These are phyloP conservation scores for Sarcodon aspratus DNA, from an alignment of 768 basidiomycete species.

Conservation along the genomic window DNA sequence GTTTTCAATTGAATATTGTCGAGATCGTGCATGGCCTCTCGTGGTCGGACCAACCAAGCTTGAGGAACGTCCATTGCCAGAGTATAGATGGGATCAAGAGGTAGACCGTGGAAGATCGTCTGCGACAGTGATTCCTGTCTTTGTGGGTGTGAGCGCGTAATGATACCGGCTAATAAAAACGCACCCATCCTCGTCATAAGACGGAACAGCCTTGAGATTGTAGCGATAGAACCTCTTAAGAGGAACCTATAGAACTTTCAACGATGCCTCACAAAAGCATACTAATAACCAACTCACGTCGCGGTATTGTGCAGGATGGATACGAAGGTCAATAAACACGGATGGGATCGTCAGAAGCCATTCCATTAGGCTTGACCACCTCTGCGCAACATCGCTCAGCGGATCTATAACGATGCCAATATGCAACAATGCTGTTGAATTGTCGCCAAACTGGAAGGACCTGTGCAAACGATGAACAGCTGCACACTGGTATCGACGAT, in stretches of 20 bases:
- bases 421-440: constrained; percentile 52
- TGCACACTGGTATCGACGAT: background rate
- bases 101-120: constrained; percentile 61
- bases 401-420: constrained; percentile 76
- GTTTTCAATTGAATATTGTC: constrained; percentile 86
- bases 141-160: background rate
- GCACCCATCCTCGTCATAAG: constrained; percentile 66
- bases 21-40: constrained; percentile 81
- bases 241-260: constrained; percentile 45
- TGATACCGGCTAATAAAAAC: constrained; percentile 11
- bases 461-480: constrained; percentile 25
- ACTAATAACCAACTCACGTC: constrained; percentile 40
- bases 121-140: constrained; percentile 50
- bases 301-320: constrained; percentile 55
- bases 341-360: constrained; percentile 57
- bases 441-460: constrained; percentile 59
- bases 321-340: constrained; percentile 61
- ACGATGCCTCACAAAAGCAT: background rate
- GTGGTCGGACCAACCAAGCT: constrained; percentile 90
- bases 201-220: constrained; percentile 41
- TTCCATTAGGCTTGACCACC: constrained; percentile 76
- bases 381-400: constrained; percentile 73
- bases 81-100: constrained; percentile 83
- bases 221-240: constrained; percentile 91
- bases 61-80: constrained; percentile 86